Percentiles rank a stretch among this genome's conserved stretches.
phyloP scores from a whole-genome alignment of 116 monocot genomes.

The Dioscorea cayenensis region DNA sequence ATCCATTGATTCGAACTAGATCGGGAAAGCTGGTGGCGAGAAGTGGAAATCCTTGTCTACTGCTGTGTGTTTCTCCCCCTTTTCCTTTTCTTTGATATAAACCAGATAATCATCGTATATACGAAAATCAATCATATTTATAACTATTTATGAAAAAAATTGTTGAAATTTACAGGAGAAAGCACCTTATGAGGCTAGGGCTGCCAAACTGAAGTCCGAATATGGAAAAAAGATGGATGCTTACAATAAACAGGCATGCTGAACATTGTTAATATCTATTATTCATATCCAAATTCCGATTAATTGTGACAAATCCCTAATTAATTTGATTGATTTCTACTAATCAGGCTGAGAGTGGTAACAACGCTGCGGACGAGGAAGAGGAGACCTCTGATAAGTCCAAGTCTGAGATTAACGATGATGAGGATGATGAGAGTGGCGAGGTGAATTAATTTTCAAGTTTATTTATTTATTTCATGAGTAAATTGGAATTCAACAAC shows the following conservation, averaged over 20 bases:
- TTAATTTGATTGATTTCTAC: background rate
- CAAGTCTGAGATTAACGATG: conserved; percentile 1
- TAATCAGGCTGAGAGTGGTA: background rate
- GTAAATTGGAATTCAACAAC: too few relatives aligned
- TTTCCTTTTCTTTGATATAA: background rate
- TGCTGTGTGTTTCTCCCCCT: conserved; percentile 20
- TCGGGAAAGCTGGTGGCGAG: conserved; percentile 60
- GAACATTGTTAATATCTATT: background rate
- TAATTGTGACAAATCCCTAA: background rate
- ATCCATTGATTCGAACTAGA: conserved; percentile 17
- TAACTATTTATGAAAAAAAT: background rate
- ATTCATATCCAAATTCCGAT: background rate
- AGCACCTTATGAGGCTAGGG: conserved; percentile 32
- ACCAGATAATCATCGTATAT: background rate
- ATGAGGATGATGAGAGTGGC: background rate
- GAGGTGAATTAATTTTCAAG: background rate
- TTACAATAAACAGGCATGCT: conserved; percentile 25
- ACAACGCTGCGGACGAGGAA: background rate
- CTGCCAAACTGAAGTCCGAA: conserved; percentile 35
- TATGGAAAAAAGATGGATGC: conserved; percentile 36
- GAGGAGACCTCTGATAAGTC: background rate
- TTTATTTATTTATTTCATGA: background rate
- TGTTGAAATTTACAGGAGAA: conserved; percentile 20
- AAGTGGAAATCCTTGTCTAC: conserved; percentile 57
- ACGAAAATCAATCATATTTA: background rate